A percentile compares a stretch with the other conserved stretches of the same genome.
Conservation (phyloP, 2,329 filamentous ascomycete species). For the Colletotrichum phormii region DNA sequence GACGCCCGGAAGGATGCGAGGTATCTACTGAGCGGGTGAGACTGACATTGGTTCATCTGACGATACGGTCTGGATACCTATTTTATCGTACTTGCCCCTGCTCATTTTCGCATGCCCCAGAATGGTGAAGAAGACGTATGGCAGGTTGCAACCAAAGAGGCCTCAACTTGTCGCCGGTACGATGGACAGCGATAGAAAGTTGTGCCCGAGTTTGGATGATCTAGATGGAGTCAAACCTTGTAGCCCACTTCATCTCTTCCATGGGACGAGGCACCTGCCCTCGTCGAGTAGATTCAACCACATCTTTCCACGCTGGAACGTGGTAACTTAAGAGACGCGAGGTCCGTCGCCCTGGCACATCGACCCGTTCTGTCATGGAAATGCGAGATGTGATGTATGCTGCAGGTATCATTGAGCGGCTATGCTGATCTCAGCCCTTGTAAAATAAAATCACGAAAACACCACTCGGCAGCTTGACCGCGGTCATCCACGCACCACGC, state of each 20-base stretch:
- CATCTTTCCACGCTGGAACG: not conserved
- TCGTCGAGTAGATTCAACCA: not conserved
- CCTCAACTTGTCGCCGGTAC: not conserved
- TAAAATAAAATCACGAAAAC: not conserved
- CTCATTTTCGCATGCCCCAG: too few relatives aligned
- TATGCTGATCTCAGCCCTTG: conserved; percentile 14
- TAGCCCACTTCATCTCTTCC: not conserved
- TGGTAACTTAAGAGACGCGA: not conserved
- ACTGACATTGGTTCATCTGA: not conserved
- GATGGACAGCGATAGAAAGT: not conserved
- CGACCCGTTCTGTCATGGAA: too few relatives aligned
- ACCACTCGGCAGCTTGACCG: not conserved
- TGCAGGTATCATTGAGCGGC: conserved; percentile 32
- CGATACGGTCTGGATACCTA: not conserved
- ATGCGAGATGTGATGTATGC: not conserved
- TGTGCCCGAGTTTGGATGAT: not conserved
- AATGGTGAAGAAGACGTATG: not conserved
- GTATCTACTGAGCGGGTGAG: too few relatives aligned
- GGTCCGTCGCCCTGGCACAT: not conserved
- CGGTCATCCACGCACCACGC: not conserved
- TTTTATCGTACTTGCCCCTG: too few relatives aligned
- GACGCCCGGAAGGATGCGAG: not conserved
- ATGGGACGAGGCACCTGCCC: not conserved
- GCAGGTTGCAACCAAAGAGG: not conserved
- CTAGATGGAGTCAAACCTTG: not conserved